phyloP scores from a whole-genome alignment of 352 stramenopile species.

The Phytophthora sojae region DNA sequence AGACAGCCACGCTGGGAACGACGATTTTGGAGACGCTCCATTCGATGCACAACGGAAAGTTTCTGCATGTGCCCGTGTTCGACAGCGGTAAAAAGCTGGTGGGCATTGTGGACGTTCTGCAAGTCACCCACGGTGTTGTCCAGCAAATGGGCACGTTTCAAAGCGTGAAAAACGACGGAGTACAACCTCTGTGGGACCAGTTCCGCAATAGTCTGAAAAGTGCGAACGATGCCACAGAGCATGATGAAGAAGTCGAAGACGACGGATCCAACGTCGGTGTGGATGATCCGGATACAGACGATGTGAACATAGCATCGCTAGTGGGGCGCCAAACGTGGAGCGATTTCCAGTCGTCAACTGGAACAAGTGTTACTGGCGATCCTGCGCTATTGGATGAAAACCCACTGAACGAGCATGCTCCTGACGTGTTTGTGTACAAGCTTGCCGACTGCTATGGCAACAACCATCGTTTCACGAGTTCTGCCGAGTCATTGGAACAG shows the following conservation, averaged over 20 bases:
- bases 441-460: slow-evolving; percentile 82
- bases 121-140: slow-evolving; percentile 91
- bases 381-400: slow-evolving; percentile 37
- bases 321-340: slow-evolving; percentile 54
- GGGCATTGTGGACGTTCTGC: slow-evolving; percentile 96
- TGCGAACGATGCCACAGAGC: slow-evolving; percentile 33
- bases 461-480: slow-evolving; percentile 89
- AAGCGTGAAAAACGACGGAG: slow-evolving; percentile 64
- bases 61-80: slow-evolving; percentile 97
- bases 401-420: slow-evolving; percentile 37
- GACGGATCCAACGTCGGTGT: slow-evolving; percentile 43
- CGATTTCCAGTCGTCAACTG: slow-evolving; percentile 51
- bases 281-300: slow-evolving; percentile 39
- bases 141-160: slow-evolving; percentile 88
- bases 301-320: slow-evolving; percentile 38
- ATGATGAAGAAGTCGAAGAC: slow-evolving; percentile 49
- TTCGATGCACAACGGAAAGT: slow-evolving; percentile 97
- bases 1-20: slow-evolving; percentile 92
- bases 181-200: slow-evolving; percentile 81
- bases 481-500: slow-evolving; percentile 75
- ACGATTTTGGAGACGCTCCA: slow-evolving; percentile 97
- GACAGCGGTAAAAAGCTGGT: slow-evolving; percentile 90
- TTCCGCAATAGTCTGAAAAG: slow-evolving; percentile 68
- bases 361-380: slow-evolving; percentile 36
- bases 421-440: slow-evolving; percentile 85